A percentile compares a stretch with the other conserved stretches of the same genome.
These are phyloP conservation scores for Stentor roeselii DNA, from an alignment of 73 alveolate genomes.

Conservation along the genomic window DNA sequence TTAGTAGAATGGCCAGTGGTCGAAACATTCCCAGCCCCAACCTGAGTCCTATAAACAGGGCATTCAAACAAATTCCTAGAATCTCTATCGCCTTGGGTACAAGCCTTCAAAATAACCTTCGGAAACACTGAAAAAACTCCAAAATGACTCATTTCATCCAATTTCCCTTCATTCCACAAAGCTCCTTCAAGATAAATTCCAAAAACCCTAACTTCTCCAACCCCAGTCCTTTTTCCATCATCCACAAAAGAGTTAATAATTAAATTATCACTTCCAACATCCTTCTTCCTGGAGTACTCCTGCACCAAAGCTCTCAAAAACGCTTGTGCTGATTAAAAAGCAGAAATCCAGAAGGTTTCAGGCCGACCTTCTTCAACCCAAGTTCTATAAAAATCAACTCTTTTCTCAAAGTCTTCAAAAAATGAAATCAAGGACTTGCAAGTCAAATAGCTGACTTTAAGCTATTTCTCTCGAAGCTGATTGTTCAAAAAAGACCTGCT, in stretches of 20 bases:
- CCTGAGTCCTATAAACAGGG: conserved; percentile 91
- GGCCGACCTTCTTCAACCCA: conserved; percentile 87
- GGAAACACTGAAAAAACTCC: conserved; percentile 82
- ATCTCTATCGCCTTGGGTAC: conserved; percentile 30
- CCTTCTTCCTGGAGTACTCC: conserved; percentile 71
- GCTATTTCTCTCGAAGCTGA: conserved; percentile 83
- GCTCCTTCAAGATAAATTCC: conserved; percentile 98
- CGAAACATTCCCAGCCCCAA: conserved; percentile 88
- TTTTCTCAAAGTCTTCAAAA: conserved; percentile 73
- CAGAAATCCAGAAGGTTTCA: conserved; percentile 84
- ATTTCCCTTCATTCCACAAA: conserved; percentile 82
- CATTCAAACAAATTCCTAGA: conserved; percentile 66
- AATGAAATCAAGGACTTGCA: conserved; percentile 82
- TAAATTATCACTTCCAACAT: conserved; percentile 85
- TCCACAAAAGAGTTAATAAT: conserved; percentile 72
- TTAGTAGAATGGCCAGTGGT: conserved; percentile 98
- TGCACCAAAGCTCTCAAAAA: conserved; percentile 79
- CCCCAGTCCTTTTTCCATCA: conserved; percentile 61
- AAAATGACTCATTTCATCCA: conserved; percentile 85
- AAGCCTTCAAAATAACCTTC: conserved; percentile 50
- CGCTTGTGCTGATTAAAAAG: conserved; percentile 86
- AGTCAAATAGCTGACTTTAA: conserved; percentile 74
- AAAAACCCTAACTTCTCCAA: conserved; percentile 90
- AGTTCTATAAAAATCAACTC: conserved; percentile 78
- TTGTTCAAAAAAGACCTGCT: conserved; percentile 72